Conservation (phyloP, 139 green algal species). For the Chlorella sp. region DNA sequence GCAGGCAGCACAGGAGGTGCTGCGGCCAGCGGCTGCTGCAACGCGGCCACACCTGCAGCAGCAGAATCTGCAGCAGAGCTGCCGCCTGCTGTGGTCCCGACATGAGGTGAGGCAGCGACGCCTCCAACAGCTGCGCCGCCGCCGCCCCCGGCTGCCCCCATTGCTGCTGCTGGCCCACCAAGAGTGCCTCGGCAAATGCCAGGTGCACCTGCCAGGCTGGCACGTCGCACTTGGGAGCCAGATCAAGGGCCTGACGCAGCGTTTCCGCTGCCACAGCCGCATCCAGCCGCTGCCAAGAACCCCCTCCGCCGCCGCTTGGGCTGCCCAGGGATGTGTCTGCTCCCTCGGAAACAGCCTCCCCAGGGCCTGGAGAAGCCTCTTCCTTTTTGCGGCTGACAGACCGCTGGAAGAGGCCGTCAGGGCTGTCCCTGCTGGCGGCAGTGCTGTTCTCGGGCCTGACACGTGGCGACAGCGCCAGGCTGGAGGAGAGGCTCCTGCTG, state of each 20-base stretch:
- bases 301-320: neutral
- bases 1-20: constrained; percentile 21
- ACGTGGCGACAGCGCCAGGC: neutral
- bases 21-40: neutral
- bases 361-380: neutral
- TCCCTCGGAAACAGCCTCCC: neutral
- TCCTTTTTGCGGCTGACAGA: neutral
- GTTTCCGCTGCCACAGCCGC: neutral
- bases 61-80: neutral
- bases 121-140: neutral
- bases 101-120: neutral
- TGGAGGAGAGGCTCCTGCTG: neutral
- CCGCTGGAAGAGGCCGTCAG: neutral
- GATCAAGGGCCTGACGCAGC: constrained; percentile 12
- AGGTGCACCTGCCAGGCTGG: constrained; percentile 32
- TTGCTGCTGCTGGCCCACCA: constrained; percentile 13
- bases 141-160: neutral
- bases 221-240: constrained; percentile 8
- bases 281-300: neutral
- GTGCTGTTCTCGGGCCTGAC: neutral
- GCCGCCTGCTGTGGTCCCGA: neutral
- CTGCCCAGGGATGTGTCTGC: neutral
- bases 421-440: neutral
- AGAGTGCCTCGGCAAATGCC: neutral
- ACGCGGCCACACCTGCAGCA: neutral